Conservation (phyloP, 2,329 filamentous ascomycete species). For the Cytospora schulzeri region DNA sequence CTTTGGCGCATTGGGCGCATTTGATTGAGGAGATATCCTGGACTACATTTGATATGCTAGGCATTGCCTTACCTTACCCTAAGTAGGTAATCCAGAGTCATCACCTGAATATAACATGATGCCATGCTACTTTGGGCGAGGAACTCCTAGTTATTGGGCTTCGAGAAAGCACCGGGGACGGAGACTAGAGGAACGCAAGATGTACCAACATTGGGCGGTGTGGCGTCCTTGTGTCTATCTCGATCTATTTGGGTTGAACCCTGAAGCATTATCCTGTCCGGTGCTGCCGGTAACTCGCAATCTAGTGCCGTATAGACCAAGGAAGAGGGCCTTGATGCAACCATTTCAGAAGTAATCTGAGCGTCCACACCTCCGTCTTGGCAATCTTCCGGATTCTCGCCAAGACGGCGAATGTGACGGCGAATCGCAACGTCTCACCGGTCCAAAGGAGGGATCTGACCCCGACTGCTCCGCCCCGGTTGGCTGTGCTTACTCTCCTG, state of each 20-base stretch:
- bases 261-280: neutral
- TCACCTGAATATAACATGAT: neutral
- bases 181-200: neutral
- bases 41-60: neutral
- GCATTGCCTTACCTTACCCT: neutral
- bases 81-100: neutral
- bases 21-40: neutral
- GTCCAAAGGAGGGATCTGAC: neutral
- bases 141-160: neutral
- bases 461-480: neutral
- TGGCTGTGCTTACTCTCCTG: neutral
- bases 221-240: neutral
- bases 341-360: neutral
- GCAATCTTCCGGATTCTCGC: neutral
- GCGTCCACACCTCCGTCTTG: conserved; percentile 1
- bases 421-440: conserved; percentile 4
- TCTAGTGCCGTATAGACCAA: no score
- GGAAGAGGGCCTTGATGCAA: neutral
- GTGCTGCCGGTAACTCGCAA: neutral
- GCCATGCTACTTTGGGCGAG: neutral
- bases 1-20: neutral
- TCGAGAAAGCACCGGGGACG: neutral
- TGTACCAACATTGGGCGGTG: neutral
- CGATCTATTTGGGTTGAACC: no score
- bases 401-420: conserved; percentile 18